A percentile compares a stretch with the other conserved stretches of the same genome.
Conservation (phyloP, 1,284 basidiomycete species). For the Cryptococcus deneoformans region DNA sequence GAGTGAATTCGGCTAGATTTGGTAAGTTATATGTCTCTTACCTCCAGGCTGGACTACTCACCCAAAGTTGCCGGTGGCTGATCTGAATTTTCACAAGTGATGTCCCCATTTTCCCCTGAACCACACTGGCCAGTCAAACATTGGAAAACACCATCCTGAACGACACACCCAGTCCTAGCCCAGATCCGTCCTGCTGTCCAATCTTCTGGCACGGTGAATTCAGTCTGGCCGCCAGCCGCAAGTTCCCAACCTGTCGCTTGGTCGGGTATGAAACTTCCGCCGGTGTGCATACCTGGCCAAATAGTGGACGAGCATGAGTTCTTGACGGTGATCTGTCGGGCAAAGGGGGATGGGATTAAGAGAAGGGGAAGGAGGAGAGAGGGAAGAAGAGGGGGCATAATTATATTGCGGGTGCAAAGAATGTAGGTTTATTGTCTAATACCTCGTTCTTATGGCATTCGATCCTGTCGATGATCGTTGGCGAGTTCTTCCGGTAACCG, state of each 20-base stretch:
- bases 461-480: too few relatives aligned
- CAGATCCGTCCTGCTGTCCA: constrained; percentile 29
- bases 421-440: too few relatives aligned
- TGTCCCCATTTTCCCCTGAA: constrained; percentile 11
- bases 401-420: too few relatives aligned
- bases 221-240: constrained; percentile 3
- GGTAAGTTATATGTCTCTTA: neutral
- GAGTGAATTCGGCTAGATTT: constrained; percentile 29
- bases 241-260: constrained; percentile 31
- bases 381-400: too few relatives aligned
- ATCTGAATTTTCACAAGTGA: constrained; percentile 15
- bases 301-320: constrained; percentile 26
- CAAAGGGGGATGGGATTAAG: neutral
- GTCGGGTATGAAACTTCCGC: constrained; percentile 7
- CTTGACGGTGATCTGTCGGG: constrained; percentile 24
- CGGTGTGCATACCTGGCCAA: constrained; percentile 29
- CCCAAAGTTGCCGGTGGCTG: constrained; percentile 13
- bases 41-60: constrained; percentile 3
- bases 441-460: too few relatives aligned
- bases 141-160: constrained; percentile 17
- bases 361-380: constrained; percentile 4
- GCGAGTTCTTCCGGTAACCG: too few relatives aligned
- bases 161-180: constrained; percentile 29
- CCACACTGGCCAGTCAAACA: constrained; percentile 29
- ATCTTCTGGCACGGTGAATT: constrained; percentile 21